These are phyloP conservation scores for Ophiostoma sp. DNA, from an alignment of 2,329 filamentous ascomycete genomes.

Conservation along the genomic window DNA sequence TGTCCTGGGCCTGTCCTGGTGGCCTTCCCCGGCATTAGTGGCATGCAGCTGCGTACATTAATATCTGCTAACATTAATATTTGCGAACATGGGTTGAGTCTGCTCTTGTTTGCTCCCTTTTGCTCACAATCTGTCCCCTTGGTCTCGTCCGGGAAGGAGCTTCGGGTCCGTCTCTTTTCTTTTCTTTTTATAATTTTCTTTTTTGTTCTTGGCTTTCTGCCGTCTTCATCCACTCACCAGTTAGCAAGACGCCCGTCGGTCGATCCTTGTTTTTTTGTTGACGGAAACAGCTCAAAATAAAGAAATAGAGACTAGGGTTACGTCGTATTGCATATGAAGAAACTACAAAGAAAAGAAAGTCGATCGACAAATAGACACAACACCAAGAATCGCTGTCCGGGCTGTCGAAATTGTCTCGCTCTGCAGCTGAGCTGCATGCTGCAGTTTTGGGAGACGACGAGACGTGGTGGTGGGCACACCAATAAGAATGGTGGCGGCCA, in stretches of 20 bases:
- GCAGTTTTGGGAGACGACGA: not conserved
- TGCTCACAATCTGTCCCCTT: too few relatives aligned
- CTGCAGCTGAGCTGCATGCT: conserved; percentile 6
- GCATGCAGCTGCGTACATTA: not conserved
- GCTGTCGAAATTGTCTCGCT: not conserved
- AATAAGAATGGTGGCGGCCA: not conserved
- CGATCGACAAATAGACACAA: not conserved
- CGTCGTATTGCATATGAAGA: not conserved
- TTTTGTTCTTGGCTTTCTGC: not conserved
- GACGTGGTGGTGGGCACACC: not conserved
- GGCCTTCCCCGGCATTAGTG: not conserved
- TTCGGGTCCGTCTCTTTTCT: not conserved
- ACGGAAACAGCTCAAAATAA: not conserved
- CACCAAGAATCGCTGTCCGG: not conserved
- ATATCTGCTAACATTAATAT: not conserved
- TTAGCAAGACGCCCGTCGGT: not conserved
- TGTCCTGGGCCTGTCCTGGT: not conserved
- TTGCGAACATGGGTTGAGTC: conserved; percentile 1
- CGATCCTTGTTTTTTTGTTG: not conserved
- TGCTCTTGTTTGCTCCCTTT: not conserved
- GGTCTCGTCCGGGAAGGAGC: not conserved
- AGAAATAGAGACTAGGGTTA: not conserved
- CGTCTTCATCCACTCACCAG: not conserved
- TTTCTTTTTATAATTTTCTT: not conserved
- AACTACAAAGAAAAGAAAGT: not conserved